Conservation (phyloP, 2,329 filamentous ascomycete genomes). For the Bretziella fagacearum region DNA sequence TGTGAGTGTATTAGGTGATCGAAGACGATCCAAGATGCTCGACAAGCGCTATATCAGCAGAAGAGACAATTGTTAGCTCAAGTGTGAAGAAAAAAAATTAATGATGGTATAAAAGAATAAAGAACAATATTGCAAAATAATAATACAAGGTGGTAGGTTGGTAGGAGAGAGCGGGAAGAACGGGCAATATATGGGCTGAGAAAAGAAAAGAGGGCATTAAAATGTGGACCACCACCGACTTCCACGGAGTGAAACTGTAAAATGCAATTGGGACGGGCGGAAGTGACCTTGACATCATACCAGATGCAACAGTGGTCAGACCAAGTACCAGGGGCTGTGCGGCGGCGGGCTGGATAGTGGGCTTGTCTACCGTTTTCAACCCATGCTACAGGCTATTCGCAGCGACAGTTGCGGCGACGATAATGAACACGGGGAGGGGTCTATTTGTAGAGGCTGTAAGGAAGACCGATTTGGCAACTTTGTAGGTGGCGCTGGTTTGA, state of each 20-base stretch:
- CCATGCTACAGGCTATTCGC: neutral
- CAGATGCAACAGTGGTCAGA: constrained; percentile 7
- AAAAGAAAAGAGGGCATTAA: constrained; percentile 3
- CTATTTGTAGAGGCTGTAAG: too few species aligned
- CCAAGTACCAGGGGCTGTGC: neutral
- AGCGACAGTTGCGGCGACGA: neutral
- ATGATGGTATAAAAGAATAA: neutral
- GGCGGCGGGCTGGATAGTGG: neutral
- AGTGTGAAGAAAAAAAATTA: neutral
- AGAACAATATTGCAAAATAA: neutral
- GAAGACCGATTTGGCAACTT: too few species aligned
- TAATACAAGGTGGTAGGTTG: neutral
- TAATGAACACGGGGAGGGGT: too few species aligned
- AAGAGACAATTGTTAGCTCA: neutral
- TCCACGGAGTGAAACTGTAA: neutral
- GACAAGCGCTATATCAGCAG: neutral
- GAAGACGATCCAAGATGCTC: neutral
- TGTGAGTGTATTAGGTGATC: constrained; percentile 18
- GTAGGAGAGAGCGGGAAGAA: neutral
- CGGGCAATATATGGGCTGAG: constrained; percentile 1
- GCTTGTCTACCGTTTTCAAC: too few species aligned
- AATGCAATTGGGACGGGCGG: constrained; percentile 5
- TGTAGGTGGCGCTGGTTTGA: too few species aligned
- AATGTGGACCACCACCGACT: neutral
- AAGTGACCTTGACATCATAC: constrained; percentile 7